Base-by-base conservation (phyloP, 75 land plant species). In the Adiantum capillusveneris region DNA sequence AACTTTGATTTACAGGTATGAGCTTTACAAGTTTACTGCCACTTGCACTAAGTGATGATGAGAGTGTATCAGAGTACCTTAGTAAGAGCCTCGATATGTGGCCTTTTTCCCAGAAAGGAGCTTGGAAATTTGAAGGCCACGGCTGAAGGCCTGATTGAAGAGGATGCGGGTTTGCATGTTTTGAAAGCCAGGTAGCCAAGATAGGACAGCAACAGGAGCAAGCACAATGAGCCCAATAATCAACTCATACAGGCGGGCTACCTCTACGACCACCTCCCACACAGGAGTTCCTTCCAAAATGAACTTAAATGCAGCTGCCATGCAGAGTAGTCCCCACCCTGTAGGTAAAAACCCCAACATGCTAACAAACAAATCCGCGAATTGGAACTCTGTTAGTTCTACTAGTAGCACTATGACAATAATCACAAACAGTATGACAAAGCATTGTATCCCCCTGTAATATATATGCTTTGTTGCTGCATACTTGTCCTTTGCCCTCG, bases 51-150 rank as follows among this genome's bases (percentile, higher is more conserved):
- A n/a, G n/a, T n/a, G n/a, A n/a, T n/a, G n/a, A n/a, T n/a, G n/a
- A n/a, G n/a, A n/a, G n/a, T n/a, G n/a, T n/a, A n/a, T n/a, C n/a
- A n/a, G n/a, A n/a, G n/a, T n/a, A n/a, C n/a, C n/a, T n/a, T n/a
- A n/a, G n/a, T n/a, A n/a, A n/a, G n/a, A n/a, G n/a, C n/a, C n/a
- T n/a, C 37, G 37, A 5, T 34, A 5, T 9, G 37, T 46, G 50
- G 57, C 25, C 27, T 41, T 62, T 26, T 48, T 62, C 17, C 64
- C 53, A 2, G 43, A 20, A 14, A 62, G 28, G 24, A 62, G 39
- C 64, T 16, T 62, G 49, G 64, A 62, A 48, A 62, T 62, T 48
- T 62, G 64, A 3, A 62, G 64, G 57, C 64, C 64, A 11, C 64
- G 13, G 26, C 64, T 45, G 31, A 62, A 62, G 6, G 64, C 64